Evolutionary conservation across 2,329 filamentous ascomycete genomes (phyloP).

Genomic region (Epichloe gansuensis): DNA sequence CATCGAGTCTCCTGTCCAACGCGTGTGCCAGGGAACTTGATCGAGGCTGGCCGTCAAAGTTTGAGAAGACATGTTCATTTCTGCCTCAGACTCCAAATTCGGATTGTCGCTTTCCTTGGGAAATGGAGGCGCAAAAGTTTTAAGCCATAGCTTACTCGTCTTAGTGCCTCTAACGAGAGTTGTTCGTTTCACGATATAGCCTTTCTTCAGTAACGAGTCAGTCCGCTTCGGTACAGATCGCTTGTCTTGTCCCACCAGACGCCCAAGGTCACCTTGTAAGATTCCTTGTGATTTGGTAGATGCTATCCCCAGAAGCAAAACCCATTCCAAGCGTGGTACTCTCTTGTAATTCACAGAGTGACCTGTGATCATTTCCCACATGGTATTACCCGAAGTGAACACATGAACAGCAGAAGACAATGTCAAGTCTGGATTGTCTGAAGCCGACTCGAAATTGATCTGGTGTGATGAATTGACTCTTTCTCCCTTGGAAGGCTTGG

Average conservation of each 20-base stretch:
- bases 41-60: slow-evolving; percentile 33
- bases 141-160: slow-evolving; percentile 51
- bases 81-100: slow-evolving; percentile 14
- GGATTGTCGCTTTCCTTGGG: slow-evolving; percentile 20
- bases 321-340: slow-evolving; percentile 47
- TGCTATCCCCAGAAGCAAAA: slow-evolving; percentile 44
- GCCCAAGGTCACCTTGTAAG: slow-evolving; percentile 46
- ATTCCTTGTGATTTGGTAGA: slow-evolving; percentile 42
- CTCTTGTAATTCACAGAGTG: slow-evolving; percentile 47
- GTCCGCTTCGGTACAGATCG: slow-evolving; percentile 51
- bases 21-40: slow-evolving; percentile 41
- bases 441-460: background rate
- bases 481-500: background rate
- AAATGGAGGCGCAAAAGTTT: slow-evolving; percentile 38
- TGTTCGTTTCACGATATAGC: slow-evolving; percentile 50
- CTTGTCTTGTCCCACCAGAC: slow-evolving; percentile 49
- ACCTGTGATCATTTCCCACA: slow-evolving; percentile 48
- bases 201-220: slow-evolving; percentile 45
- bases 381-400: slow-evolving; percentile 39
- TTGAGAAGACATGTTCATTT: slow-evolving; percentile 28
- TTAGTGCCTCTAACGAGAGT: slow-evolving; percentile 46
- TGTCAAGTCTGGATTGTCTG: background rate
- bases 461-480: background rate
- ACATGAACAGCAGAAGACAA: slow-evolving; percentile 18
- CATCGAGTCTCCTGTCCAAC: slow-evolving; percentile 46